phyloP scores from a whole-genome alignment of 1,284 basidiomycete species.

The Golubevia pallescens region DNA sequence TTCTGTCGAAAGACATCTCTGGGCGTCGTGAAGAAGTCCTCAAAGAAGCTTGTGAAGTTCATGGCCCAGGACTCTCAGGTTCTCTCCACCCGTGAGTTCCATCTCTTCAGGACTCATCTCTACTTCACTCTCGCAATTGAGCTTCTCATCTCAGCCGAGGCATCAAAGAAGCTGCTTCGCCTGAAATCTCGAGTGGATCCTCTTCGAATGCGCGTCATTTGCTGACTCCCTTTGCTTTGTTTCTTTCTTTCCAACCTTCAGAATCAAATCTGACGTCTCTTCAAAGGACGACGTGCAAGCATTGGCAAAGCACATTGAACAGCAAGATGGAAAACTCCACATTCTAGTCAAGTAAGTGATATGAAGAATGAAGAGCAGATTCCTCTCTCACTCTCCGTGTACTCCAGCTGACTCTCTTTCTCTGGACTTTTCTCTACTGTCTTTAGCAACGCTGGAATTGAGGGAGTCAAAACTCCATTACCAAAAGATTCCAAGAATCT shows the following conservation, averaged over 20 bases:
- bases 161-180: no score
- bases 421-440: no score
- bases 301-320: slow-evolving; percentile 19
- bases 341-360: slow-evolving; percentile 36
- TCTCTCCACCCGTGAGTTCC: neutral
- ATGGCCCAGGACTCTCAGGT: slow-evolving; percentile 7
- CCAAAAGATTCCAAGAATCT: neutral
- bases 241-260: neutral
- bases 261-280: slow-evolving; percentile 30
- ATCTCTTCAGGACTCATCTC: no score
- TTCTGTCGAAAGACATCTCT: slow-evolving; percentile 22
- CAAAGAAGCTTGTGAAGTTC: slow-evolving; percentile 19
- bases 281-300: slow-evolving; percentile 21
- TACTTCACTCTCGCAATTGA: no score
- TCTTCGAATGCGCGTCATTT: no score
- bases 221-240: no score
- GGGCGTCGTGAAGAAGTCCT: slow-evolving; percentile 34
- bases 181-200: no score
- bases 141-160: no score
- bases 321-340: slow-evolving; percentile 20
- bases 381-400: neutral
- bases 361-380: neutral
- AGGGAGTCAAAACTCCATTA: slow-evolving; percentile 44
- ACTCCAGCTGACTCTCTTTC: neutral
- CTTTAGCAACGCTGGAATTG: slow-evolving; percentile 41